A percentile compares a stretch with the other conserved stretches of the same genome.
phyloP scores from a whole-genome alignment of 768 basidiomycete species.

The Suillus plorans region DNA sequence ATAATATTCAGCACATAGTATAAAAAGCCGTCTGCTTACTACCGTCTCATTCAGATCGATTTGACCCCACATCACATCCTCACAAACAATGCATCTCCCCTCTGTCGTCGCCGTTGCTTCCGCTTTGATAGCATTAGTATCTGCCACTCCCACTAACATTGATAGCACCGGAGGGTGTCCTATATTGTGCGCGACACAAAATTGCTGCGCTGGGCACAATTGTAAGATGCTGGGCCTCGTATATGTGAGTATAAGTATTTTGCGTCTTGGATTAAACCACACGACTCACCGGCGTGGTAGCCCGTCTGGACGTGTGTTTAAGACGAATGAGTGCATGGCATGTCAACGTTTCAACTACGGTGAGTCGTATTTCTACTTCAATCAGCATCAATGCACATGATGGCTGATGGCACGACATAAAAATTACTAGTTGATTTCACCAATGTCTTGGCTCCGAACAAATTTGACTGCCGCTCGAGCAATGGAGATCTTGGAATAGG shows the following conservation, averaged over 20 bases:
- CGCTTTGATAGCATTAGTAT: not conserved
- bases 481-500: not conserved
- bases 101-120: not conserved
- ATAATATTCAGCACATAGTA: not conserved
- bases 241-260: not conserved
- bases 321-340: too few species aligned
- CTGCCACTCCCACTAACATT: not conserved
- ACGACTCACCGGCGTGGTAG: not conserved
- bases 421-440: not conserved
- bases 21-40: not conserved
- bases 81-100: not conserved
- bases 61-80: not conserved
- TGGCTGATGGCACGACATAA: not conserved
- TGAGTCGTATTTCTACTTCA: not conserved
- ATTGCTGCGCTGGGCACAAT: not conserved
- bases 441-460: not conserved
- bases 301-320: not conserved
- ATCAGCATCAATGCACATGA: not conserved
- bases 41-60: not conserved
- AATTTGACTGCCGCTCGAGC: not conserved
- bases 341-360: too few species aligned
- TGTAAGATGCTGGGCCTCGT: not conserved
- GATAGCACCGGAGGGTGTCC: not conserved
- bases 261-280: not conserved
- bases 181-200: not conserved